phyloP scores from a whole-genome alignment of 176 grass and related monocot genomes.

The Bonia amplexicaulis region DNA sequence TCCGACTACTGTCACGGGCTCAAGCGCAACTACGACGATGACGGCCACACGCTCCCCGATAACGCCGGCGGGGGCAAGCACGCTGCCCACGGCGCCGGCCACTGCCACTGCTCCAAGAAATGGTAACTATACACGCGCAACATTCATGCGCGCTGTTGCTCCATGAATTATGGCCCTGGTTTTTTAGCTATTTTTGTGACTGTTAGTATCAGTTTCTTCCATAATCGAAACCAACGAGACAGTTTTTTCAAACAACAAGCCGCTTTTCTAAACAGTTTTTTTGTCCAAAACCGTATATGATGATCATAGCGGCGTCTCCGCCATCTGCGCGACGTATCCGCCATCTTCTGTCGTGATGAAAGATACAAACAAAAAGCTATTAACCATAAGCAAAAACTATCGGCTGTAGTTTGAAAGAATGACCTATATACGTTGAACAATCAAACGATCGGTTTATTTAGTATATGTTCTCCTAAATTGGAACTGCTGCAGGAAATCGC shows the following conservation, averaged over 20 bases:
- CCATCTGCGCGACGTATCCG: too few relatives aligned
- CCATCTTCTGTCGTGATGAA: too few relatives aligned
- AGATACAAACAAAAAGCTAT: too few relatives aligned
- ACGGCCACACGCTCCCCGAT: neutral
- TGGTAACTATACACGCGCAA: constrained; percentile 20
- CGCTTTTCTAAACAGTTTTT: too few relatives aligned
- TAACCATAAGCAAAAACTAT: too few relatives aligned
- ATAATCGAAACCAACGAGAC: accelerated
- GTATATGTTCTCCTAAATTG: neutral
- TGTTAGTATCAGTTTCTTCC: too few relatives aligned
- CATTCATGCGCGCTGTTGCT: neutral
- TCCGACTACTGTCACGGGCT: neutral
- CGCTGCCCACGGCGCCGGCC: neutral
- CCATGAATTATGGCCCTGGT: neutral
- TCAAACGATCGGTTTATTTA: neutral
- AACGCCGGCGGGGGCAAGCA: neutral
- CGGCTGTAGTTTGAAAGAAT: too few relatives aligned
- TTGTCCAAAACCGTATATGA: too few relatives aligned
- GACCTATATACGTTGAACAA: neutral
- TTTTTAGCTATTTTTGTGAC: too few relatives aligned
- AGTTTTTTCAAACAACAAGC: too few relatives aligned
- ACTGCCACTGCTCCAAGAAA: constrained; percentile 63
- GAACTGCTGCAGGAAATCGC: constrained; percentile 26
- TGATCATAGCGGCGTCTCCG: too few relatives aligned
- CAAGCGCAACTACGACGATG: constrained; percentile 14